Evolutionary conservation across 129 eudicot species (phyloP).

Genomic region (Artemisia annua): DNA sequence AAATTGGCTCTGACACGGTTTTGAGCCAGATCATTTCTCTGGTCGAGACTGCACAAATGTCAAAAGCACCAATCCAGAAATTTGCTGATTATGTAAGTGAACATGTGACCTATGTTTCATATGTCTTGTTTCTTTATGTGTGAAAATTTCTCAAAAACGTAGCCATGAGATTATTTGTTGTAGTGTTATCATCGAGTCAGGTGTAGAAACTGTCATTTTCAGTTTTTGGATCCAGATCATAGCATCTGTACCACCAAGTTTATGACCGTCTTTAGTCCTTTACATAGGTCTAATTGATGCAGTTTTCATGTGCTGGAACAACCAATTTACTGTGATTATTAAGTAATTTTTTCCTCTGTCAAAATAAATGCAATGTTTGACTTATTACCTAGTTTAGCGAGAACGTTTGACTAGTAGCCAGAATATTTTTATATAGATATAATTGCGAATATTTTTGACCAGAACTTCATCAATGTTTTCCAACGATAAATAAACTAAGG

Average conservation of each 20-base stretch:
- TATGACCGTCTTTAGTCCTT: background rate
- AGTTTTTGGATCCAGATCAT: background rate
- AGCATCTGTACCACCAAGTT: background rate
- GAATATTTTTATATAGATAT: background rate
- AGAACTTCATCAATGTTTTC: background rate
- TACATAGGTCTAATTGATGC: background rate
- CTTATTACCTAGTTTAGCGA: background rate
- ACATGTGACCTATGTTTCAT: background rate
- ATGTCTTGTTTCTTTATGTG: background rate
- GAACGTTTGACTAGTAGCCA: background rate
- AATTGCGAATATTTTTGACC: background rate
- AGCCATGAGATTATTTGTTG: background rate
- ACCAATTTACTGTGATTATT: background rate
- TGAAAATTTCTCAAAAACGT: background rate
- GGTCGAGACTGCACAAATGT: slow-evolving; percentile 99
- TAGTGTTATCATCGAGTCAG: no score
- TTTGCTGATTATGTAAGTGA: slow-evolving; percentile 89
- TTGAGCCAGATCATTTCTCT: slow-evolving; percentile 92
- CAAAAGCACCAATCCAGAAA: slow-evolving; percentile 97
- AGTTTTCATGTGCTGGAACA: background rate
- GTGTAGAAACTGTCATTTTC: background rate
- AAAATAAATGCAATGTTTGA: background rate
- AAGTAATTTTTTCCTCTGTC: background rate
- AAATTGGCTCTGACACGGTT: slow-evolving; percentile 89
- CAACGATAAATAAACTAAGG: background rate